Base-by-base conservation (phyloP, 495 filamentous ascomycete species). In the Penicillium canescens region DNA sequence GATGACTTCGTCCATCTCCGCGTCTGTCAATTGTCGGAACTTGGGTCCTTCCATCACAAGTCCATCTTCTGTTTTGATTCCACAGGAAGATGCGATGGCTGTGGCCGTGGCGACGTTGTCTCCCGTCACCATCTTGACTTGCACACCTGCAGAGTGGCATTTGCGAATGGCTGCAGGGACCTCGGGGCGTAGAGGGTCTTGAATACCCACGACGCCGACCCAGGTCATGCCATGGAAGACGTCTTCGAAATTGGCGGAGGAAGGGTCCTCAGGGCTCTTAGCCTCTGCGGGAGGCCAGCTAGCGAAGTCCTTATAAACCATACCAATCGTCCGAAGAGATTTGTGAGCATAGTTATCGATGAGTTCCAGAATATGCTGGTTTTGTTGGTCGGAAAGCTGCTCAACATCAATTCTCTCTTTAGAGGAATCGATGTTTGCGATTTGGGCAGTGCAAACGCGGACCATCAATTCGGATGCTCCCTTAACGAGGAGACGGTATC, bases 121-220 rank as follows among this genome's bases (percentile, higher is more conserved):
- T 26, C 91, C 74, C 8, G 91, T 96, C 43, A 96, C 91, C 91
- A 96, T 96, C 59, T 91, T 88, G 47, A 94, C 88, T 47, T 88
- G 74, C 9, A 95, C 90, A 53, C 91, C 91, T 10, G 91, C 91
- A 31, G 77, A 77, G 56, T 90, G 84, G 61, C 89, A 93, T 57
- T 80, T 78, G 48, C 73, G 72, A 37, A 96, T 91, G 28, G 91
- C 90, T 35, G 87, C 78, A 11, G 82, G 78, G 18, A 96, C 91
- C 56, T 91, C 91, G 3, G 84, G 82, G 46, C 85, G 77, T 12
- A 88, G 75, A 26, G 85, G 85, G 59, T 88, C 85, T 57, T 88
- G 83, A 46, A 88, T 88, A 61, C 85, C 85, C 39, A 87, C 78
- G 21, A 88, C 71, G 13, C 78, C 79, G 24, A 86, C 68, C 68